phyloP scores from a whole-genome alignment of 2,329 filamentous ascomycete species.

The Colletotrichum sp. region DNA sequence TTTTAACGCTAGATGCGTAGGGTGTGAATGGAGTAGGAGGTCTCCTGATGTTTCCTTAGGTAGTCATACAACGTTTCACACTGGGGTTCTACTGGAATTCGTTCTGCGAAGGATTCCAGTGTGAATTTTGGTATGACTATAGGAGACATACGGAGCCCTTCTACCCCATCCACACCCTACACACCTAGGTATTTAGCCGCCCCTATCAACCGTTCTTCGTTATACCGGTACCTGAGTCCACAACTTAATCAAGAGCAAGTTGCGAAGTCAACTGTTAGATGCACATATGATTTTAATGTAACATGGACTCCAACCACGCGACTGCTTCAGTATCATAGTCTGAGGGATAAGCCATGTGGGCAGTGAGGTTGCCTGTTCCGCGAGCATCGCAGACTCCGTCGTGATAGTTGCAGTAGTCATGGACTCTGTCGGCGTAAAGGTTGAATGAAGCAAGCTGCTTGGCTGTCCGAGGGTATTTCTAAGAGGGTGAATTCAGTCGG shows the following conservation, averaged over 20 bases:
- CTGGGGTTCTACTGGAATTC: not conserved
- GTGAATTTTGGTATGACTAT: not conserved
- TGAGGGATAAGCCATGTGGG: not conserved
- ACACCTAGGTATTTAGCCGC: too few relatives aligned
- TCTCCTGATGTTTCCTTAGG: not conserved
- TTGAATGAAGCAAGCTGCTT: not conserved
- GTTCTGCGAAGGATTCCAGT: not conserved
- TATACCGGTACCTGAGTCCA: not conserved
- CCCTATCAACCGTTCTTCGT: not conserved
- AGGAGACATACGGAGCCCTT: not conserved
- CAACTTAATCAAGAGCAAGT: not conserved
- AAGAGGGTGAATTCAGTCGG: not conserved
- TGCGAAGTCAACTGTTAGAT: not conserved
- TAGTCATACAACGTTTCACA: not conserved
- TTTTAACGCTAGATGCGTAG: too few relatives aligned
- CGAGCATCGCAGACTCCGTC: not conserved
- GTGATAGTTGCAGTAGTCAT: not conserved
- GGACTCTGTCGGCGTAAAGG: not conserved
- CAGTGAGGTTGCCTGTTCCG: not conserved
- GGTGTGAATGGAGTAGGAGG: too few relatives aligned
- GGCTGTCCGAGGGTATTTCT: not conserved
- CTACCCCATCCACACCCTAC: not conserved
- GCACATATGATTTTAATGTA: not conserved
- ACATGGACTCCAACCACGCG: not conserved
- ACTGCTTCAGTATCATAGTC: not conserved